A percentile compares a stretch with the other conserved stretches of the same genome.
phyloP scores from a whole-genome alignment of 1,139 yeast genomes.

The Hemisphaericaspora lyxosophila region DNA sequence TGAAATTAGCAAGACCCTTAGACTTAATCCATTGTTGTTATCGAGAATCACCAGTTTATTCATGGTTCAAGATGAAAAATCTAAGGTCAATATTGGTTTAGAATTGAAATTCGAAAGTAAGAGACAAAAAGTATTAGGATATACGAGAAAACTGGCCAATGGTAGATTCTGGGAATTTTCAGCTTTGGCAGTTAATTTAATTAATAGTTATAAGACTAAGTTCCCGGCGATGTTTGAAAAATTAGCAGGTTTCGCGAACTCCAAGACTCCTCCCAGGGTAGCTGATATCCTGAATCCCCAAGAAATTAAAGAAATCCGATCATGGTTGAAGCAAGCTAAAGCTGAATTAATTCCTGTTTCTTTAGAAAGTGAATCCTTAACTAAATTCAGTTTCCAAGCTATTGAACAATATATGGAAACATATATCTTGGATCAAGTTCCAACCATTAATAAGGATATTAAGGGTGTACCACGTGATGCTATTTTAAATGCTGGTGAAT shows the following conservation, averaged over 20 bases:
- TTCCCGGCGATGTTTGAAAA: slow-evolving; percentile 63
- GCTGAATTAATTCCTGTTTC: slow-evolving; percentile 62
- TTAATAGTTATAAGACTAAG: slow-evolving; percentile 57
- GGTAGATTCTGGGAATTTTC: slow-evolving; percentile 84
- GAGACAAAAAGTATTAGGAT: slow-evolving; percentile 84
- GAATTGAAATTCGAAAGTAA: slow-evolving; percentile 80
- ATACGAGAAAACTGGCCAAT: slow-evolving; percentile 54
- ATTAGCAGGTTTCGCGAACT: slow-evolving; percentile 22
- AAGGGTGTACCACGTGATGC: slow-evolving; percentile 87
- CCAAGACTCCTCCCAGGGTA: slow-evolving; percentile 28
- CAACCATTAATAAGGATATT: slow-evolving; percentile 54
- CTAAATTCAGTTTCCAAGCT: slow-evolving; percentile 61
- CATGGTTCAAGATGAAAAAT: slow-evolving; percentile 53
- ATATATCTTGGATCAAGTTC: slow-evolving; percentile 42
- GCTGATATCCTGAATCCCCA: slow-evolving; percentile 24
- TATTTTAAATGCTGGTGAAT: slow-evolving; percentile 70
- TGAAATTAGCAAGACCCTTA: slow-evolving; percentile 61
- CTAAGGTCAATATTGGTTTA: slow-evolving; percentile 74
- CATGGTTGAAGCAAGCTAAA: slow-evolving; percentile 62
- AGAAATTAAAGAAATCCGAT: slow-evolving; percentile 43
- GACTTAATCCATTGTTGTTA: slow-evolving; percentile 62
- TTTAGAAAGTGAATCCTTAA: slow-evolving; percentile 76
- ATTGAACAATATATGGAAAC: slow-evolving; percentile 66
- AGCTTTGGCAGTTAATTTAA: slow-evolving; percentile 65
- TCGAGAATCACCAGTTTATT: slow-evolving; percentile 77